Evolutionary conservation across 2,329 filamentous ascomycete species (phyloP).

Genomic region (Ascochyta pisi): DNA sequence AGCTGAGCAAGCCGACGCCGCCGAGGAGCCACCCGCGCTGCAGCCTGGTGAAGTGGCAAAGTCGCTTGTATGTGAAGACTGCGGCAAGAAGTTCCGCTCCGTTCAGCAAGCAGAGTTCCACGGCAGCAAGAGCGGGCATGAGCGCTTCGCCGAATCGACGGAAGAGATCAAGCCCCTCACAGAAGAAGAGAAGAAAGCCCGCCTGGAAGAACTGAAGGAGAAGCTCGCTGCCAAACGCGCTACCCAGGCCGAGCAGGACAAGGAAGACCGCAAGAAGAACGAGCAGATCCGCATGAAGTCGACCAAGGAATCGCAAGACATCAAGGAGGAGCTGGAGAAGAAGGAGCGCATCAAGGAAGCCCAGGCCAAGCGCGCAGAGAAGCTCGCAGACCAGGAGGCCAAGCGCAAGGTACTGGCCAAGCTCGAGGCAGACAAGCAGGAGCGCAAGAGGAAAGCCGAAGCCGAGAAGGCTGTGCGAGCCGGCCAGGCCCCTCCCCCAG

Average conservation of each 20-base stretch:
- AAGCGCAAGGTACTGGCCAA: conserved; percentile 90
- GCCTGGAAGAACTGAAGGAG: conserved; percentile 74
- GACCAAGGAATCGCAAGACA: conserved; percentile 85
- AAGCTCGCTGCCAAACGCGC: conserved; percentile 77
- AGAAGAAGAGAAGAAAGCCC: conserved; percentile 87
- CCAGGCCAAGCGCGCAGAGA: conserved; percentile 84
- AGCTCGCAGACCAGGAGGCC: conserved; percentile 81
- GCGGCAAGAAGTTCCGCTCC: conserved; percentile 87
- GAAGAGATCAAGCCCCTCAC: conserved; percentile 91
- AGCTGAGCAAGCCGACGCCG: conserved; percentile 39
- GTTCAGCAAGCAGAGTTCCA: conserved; percentile 86
- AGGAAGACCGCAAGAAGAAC: conserved; percentile 82
- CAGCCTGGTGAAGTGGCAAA: conserved; percentile 74
- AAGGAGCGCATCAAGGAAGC: conserved; percentile 95
- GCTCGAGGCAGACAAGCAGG: conserved; percentile 94
- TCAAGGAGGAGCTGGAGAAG: conserved; percentile 85
- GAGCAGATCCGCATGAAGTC: conserved; percentile 86
- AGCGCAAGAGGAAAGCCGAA: conserved; percentile 84
- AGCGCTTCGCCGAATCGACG: conserved; percentile 90
- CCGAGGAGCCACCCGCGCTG: conserved; percentile 67
- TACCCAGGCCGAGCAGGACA: conserved; percentile 72
- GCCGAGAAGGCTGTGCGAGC: conserved; percentile 84
- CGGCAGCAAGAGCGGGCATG: conserved; percentile 87
- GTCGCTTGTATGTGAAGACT: conserved; percentile 93
- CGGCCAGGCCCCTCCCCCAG: conserved; percentile 66